These are phyloP conservation scores for Pulveroboletus sp. DNA, from an alignment of 1,284 basidiomycete species.

Conservation along the genomic window DNA sequence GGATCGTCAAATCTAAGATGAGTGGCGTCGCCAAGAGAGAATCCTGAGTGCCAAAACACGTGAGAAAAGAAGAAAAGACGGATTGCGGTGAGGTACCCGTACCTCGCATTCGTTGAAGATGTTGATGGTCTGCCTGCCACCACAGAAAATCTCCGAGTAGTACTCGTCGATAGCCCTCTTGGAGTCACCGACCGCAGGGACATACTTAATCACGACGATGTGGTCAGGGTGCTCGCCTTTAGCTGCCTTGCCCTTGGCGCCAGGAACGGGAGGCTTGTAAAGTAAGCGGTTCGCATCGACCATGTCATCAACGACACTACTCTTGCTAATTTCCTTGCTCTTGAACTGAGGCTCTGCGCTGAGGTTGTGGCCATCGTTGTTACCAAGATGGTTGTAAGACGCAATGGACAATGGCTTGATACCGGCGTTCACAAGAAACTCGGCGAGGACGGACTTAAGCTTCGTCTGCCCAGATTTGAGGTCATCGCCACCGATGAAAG, in stretches of 20 bases:
- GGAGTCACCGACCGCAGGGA: constrained; percentile 93
- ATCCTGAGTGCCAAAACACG: constrained; percentile 54
- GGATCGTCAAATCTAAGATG: constrained; percentile 91
- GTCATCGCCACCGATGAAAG: constrained; percentile 98
- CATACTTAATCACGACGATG: constrained; percentile 94
- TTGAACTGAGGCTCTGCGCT: constrained; percentile 94
- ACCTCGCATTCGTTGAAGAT: constrained; percentile 97
- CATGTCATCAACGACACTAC: constrained; percentile 97
- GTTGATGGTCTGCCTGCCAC: constrained; percentile 81
- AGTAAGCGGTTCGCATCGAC: constrained; percentile 88
- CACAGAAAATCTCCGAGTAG: constrained; percentile 91
- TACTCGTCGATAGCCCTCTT: constrained; percentile 99
- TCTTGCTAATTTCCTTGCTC: constrained; percentile 98
- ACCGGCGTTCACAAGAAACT: constrained; percentile 98
- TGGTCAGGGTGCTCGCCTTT: constrained; percentile 98
- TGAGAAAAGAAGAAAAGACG: constrained; percentile 7
- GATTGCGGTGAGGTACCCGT: constrained; percentile 20
- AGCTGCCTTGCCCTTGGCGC: constrained; percentile 62
- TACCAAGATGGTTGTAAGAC: constrained; percentile 98
- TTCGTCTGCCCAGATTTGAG: constrained; percentile 96
- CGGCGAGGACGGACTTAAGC: constrained; percentile 93
- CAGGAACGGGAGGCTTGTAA: constrained; percentile 76
- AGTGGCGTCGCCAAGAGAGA: constrained; percentile 95
- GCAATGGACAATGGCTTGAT: constrained; percentile 98
- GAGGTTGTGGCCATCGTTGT: constrained; percentile 96